Evolutionary conservation across 192 early-diverging fungal species (phyloP).

Genomic region (Coemansia sp.): DNA sequence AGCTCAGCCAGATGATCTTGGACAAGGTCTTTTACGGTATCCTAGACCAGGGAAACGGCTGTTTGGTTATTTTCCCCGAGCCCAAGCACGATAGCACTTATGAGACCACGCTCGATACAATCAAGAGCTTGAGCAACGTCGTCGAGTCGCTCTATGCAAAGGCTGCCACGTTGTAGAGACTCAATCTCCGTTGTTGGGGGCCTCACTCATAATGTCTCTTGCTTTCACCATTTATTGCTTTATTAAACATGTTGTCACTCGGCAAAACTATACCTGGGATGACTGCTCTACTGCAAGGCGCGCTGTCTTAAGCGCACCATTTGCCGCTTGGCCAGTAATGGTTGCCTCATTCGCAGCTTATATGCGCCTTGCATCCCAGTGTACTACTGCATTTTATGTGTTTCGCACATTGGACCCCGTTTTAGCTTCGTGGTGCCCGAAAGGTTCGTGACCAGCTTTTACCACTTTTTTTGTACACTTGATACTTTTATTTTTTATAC

Average conservation of each 20-base stretch:
- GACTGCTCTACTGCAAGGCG: neutral
- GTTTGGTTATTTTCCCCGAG: conserved; percentile 94
- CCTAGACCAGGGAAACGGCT: conserved; percentile 96
- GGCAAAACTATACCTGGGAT: neutral
- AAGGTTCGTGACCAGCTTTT: neutral
- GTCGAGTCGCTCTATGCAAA: conserved; percentile 96
- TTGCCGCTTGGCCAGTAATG: neutral
- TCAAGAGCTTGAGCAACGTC: conserved; percentile 95
- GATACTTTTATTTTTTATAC: neutral
- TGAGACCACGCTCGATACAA: conserved; percentile 87
- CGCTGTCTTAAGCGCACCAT: neutral
- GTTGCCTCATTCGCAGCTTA: neutral
- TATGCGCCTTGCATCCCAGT: conserved; percentile 2
- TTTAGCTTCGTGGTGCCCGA: neutral
- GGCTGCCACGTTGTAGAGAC: conserved; percentile 52
- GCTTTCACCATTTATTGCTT: neutral
- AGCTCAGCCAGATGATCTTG: conserved; percentile 99
- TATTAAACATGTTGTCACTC: neutral
- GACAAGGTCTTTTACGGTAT: conserved; percentile 96
- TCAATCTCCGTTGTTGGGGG: neutral
- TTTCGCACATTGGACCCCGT: neutral
- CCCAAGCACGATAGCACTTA: conserved; percentile 89
- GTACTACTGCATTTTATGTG: neutral
- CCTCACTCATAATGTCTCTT: neutral
- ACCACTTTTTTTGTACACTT: neutral